Conservation (phyloP, 2,329 filamentous ascomycete species). For the Diaporthe vaccinii region DNA sequence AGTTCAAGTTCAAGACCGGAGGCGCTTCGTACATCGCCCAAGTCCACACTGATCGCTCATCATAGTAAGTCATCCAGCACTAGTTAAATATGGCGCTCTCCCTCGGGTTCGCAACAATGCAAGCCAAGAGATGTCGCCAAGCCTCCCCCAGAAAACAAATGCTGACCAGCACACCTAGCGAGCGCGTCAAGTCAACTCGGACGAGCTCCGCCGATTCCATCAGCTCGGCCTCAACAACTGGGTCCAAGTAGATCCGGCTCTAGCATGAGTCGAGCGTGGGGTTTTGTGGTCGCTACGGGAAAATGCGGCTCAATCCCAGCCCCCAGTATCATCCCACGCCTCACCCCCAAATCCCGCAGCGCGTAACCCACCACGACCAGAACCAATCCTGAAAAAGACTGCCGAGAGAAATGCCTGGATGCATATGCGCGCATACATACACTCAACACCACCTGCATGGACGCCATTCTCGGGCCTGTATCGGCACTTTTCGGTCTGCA, state of each 20-base stretch:
- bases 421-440: neutral
- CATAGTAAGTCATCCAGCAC: slow-evolving; percentile 55
- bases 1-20: slow-evolving; percentile 61
- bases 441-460: neutral
- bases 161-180: slow-evolving; percentile 32
- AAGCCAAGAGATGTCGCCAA: slow-evolving; percentile 16
- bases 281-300: neutral
- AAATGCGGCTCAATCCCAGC: slow-evolving; percentile 21
- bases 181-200: slow-evolving; percentile 40
- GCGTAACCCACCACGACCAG: neutral
- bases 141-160: neutral
- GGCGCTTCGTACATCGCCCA: slow-evolving; percentile 53
- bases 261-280: slow-evolving; percentile 27
- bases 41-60: slow-evolving; percentile 56
- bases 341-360: neutral
- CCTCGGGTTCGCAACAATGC: slow-evolving; percentile 41
- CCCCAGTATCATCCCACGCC: slow-evolving; percentile 10
- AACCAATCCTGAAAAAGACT: neutral
- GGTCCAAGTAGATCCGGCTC: slow-evolving; percentile 34
- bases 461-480: neutral
- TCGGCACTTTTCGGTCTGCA: slow-evolving; percentile 1
- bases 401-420: slow-evolving; percentile 1
- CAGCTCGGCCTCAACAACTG: slow-evolving; percentile 42
- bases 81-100: neutral
- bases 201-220: slow-evolving; percentile 40